Base-by-base conservation (phyloP, 2,329 filamentous ascomycete species). In the Nigrospora osmanthi region DNA sequence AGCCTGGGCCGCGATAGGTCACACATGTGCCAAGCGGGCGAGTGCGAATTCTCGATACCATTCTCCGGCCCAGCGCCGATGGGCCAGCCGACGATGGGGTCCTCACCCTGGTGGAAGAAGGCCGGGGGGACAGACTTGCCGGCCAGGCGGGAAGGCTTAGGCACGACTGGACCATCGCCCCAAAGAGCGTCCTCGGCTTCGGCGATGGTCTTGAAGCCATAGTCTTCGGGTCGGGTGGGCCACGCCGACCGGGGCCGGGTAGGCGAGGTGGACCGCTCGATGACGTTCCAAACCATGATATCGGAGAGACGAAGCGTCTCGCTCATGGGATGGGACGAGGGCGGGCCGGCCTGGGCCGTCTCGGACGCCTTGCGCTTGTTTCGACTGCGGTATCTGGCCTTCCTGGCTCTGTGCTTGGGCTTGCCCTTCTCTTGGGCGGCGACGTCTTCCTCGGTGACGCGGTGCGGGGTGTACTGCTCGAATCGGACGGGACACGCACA, bases 41-140 rank as follows among this genome's bases (percentile, higher is more conserved):
- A 42, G 50, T 68, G 64, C 0, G 54, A 50, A 12, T 57, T 38
- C 46, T 47, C 46, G 14, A 13, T 19, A 6, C 42, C 50, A 14
- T 63, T 64, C 51, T 71, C 68, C 9, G 68, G 67, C 0, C 68
- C 68, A 16, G 67, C 67, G 19, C 67, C 68, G 15, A 70, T 53
- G 16, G 68, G 68, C 2, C 69, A 56, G 2, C 66, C 67, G 7
- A 58, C 61, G 23, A 67, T 49, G 0, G 62, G 56, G 14, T 43
- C 35, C n/a, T 37, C 34, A 11, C 30, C 42, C 15, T 19, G 33
- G 11, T 11, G 31, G 30, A 41, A 31, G 14, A 19, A 33, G 31
- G 39, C 30, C 7, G 39, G 30, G 10, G 30, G 15, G 0, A 31
- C 31, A 9, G 39, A 17, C 39, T 33, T 16, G 31, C 32, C 34